Base-by-base conservation (phyloP, 31 red algal species). In the Porphyra umbilicalis region DNA sequence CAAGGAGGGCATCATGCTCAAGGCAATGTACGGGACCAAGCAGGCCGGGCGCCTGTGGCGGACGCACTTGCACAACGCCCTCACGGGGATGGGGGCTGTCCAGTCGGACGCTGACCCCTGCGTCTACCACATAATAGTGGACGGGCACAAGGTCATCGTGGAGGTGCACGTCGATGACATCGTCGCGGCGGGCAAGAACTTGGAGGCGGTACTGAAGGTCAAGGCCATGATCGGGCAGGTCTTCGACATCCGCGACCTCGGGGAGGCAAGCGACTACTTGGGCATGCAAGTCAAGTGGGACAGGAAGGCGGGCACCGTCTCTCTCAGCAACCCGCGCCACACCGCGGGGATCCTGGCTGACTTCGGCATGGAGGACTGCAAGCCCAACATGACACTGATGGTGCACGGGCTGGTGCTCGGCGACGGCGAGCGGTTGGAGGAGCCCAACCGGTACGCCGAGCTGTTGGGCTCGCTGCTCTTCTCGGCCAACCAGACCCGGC, bases 21-120 rank as follows among this genome's bases (percentile, higher is more conserved):
- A 78, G 2, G 80, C 84, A 6, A 35, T 87, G 20, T 87, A 82
- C 36, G 84, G 89, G 10, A 33, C 82, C 33, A 87, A 91, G 44
- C 89, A 91, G 36, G 84, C 75, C 10, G 85, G 83, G 76, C 25
- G 84, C 38, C 78, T 79, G 29, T 91, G 83, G 0, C 35, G 38
- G 6, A 35, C 57, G 18, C 78, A 77, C 13, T 36, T 87, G 46
- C 39, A 77, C 34, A 46, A 76, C 35, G 77, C 84, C 16, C 67
- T 91, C 35, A 35, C 71, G 30, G 35, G 8, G 40, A 68, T 67
- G 82, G 84, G 89, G 8, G 76, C 86, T 4, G 82, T 84, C n/a
- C n/a, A n/a, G n/a, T n/a, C n/a, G n/a, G n/a, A n/a, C n/a, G n/a
- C n/a, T n/a, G n/a, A n/a, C n/a, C 82, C 88, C 15, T 77, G 38